Base-by-base conservation (phyloP, 192 early-diverging fungal species). In the Coemansia sp. region DNA sequence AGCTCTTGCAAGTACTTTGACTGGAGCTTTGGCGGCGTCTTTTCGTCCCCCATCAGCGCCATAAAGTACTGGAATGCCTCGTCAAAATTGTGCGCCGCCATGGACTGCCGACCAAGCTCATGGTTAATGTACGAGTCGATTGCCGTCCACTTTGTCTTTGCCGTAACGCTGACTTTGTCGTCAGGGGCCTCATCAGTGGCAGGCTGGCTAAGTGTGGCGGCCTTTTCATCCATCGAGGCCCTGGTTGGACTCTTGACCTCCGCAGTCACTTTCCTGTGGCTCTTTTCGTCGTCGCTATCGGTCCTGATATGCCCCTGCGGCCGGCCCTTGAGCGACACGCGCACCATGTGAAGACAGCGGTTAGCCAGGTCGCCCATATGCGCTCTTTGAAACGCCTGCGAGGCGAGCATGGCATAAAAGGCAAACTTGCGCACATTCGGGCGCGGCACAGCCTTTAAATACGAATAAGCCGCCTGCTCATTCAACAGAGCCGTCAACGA, bases 71-170 rank as follows among this genome's bases (percentile, higher is more conserved):
- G 75, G 13, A 97, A 80, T 1, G 94, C 92, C n/a, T 87, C 86
- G 62, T 90, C 87, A 33, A 92, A 88, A 52, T 91, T 86, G 15
- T 91, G 92, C 33, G 92, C 83, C 63, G 93, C 88, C 68, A 89
- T 91, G 27, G 89, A 89, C 70, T 95, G 93, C 57, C 90, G 83
- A 10, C 95, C 96, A 5, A 97, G 86, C 13, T 93, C 88, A 66
- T 96, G 96, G 73, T 95, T 87, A 65, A 97, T 89, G 73, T 96
- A 94, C 73, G 95, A 93, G 47, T 96, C 93, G n/a, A 93, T 84
- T 27, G 81, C 67, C 38, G 71, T 60, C 81, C 81, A 84, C 60
- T 47, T 75, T 16, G 81, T 68, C 20, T 65, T 52, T 13, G 69
- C 69, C 18, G 49, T 52, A n/a, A 63, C 41, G 5, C 62, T 38